Percentiles rank a stretch among this genome's conserved stretches.
Conservation (phyloP, 257 asterid species). For the Paraleonurus japonicus region DNA sequence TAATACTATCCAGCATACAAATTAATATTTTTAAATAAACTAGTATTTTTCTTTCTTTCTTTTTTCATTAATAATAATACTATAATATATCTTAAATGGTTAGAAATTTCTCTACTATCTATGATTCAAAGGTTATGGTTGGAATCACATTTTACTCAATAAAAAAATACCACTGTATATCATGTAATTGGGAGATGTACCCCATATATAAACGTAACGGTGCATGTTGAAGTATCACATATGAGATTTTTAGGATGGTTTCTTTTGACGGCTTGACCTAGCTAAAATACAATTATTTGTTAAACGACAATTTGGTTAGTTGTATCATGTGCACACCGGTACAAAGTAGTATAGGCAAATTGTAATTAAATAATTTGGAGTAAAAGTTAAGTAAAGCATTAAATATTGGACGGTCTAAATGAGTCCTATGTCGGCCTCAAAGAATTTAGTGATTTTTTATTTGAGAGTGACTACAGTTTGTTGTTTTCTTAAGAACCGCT, state of each 20-base stretch:
- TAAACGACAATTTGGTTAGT: not conserved
- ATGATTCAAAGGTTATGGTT: too few relatives aligned
- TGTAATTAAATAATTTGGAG: not conserved
- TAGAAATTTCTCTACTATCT: too few relatives aligned
- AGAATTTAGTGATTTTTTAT: not conserved
- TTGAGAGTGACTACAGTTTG: not conserved
- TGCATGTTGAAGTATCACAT: not conserved
- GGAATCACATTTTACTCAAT: too few relatives aligned
- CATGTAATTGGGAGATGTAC: not conserved
- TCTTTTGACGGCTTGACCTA: not conserved
- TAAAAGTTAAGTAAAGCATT: not conserved
- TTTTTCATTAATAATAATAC: too few relatives aligned
- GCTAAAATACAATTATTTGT: not conserved
- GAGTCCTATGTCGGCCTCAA: not conserved
- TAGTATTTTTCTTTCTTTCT: too few relatives aligned
- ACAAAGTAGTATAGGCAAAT: not conserved
- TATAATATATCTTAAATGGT: too few relatives aligned
- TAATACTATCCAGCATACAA: too few relatives aligned
- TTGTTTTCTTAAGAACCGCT: not conserved
- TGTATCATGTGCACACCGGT: not conserved
- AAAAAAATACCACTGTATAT: too few relatives aligned
- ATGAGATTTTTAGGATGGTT: not conserved
- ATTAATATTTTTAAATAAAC: too few relatives aligned
- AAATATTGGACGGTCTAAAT: conserved; percentile 4
- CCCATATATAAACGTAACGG: not conserved